These are phyloP conservation scores for Backusella parvicylindrica DNA, from an alignment of 192 early-diverging fungal species.

Conservation along the genomic window DNA sequence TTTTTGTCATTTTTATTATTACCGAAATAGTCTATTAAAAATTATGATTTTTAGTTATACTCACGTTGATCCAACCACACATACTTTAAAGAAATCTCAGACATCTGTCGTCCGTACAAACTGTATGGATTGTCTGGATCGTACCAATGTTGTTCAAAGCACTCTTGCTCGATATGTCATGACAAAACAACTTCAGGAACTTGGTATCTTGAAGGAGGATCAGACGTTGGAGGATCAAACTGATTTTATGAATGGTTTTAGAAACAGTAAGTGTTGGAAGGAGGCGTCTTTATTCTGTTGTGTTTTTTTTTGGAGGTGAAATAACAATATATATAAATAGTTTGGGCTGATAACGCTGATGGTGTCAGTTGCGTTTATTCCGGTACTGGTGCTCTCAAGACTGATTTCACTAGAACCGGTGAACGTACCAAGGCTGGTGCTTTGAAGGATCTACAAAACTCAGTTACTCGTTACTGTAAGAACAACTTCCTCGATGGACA, in stretches of 20 bases:
- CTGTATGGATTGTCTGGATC: constrained; percentile 99
- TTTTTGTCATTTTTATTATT: neutral
- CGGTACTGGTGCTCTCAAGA: constrained; percentile 97
- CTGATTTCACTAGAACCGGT: constrained; percentile 96
- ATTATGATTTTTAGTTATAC: constrained; percentile 47
- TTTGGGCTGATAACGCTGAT: constrained; percentile 99
- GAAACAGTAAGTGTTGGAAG: constrained; percentile 56
- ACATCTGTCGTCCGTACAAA: constrained; percentile 88
- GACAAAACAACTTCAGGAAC: constrained; percentile 66
- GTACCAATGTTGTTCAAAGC: constrained; percentile 98
- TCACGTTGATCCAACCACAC: constrained; percentile 36
- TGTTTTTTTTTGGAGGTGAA: neutral
- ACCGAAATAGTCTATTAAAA: neutral
- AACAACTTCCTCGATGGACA: constrained; percentile 95
- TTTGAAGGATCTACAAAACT: constrained; percentile 79
- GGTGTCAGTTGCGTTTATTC: constrained; percentile 87
- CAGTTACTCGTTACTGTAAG: constrained; percentile 81
- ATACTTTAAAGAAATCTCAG: constrained; percentile 50
- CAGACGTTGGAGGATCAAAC: constrained; percentile 63
- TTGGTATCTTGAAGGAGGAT: constrained; percentile 58
- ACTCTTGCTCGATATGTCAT: constrained; percentile 78
- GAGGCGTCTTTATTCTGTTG: neutral
- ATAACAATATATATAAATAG: constrained; percentile 31
- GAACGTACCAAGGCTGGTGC: constrained; percentile 81
- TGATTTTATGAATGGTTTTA: constrained; percentile 71